Base-by-base conservation (phyloP, 257 asterid genomes). In the Forsythia suspensa region DNA sequence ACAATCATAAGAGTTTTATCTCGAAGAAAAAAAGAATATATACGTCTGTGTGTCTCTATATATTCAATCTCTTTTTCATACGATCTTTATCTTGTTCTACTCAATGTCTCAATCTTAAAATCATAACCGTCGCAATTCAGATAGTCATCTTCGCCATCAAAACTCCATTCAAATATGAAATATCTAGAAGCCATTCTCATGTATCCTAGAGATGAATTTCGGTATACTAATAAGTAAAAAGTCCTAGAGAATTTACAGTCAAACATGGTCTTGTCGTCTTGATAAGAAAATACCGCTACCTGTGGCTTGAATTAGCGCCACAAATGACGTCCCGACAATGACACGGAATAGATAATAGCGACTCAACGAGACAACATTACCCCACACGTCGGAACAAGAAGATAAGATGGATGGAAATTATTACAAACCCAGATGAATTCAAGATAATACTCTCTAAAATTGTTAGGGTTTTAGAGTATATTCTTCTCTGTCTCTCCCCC, bases 391-490 rank as follows among this genome's bases (percentile, higher is more conserved):
- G 37, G 68, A 24, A 24, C 16, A 10, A 21, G 69, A 63, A 24
- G 70, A 63, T 63, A 63, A 24, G 70, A 63, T 29, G 37, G 70
- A 63, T 29, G 37, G 40, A 63, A 4, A 63, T 29, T 63, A 24
- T 8, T 21, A 0, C 12, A 59, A 59, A 20, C 11, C 68, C 68
- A 63, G 6, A 9, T 20, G 24, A 3, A 59, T n/a, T 59, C 36
- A 7, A 21, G 70, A 63, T 63, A 63, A 29, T 29, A 29, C 34
- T 29, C 2, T 29, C 34, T 29, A 29, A 1, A 29, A 63, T 63
- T 63, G 39, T 20, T 75, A 85, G 87, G 89, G 89, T 85, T 85
- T 85, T 77, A 82, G 87, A 77, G 91, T 80, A 77, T 86, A 81
- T 81, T 83, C 86, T 52, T 29, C 42, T 74, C 0, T 46, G 20